Conservation (phyloP, 164 flowering plant species). For the Houttuynia cordata region DNA sequence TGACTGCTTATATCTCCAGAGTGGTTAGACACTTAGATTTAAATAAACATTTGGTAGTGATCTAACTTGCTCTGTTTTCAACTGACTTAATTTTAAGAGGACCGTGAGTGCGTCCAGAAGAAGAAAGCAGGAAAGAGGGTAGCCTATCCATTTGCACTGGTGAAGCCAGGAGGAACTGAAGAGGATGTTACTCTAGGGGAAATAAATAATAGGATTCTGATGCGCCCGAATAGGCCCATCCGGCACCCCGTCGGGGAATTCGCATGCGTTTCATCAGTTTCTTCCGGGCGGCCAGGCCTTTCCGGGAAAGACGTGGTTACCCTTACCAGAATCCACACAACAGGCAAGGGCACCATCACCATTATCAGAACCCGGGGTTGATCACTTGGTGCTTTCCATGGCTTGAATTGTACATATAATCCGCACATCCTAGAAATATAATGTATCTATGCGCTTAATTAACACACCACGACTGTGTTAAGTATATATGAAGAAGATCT, state of each 20-base stretch:
- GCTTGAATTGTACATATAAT: too few species aligned
- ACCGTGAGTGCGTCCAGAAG: background rate
- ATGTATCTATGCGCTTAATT: too few species aligned
- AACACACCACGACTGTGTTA: too few species aligned
- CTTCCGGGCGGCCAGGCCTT: conserved; percentile 10
- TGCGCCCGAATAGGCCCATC: conserved; percentile 22
- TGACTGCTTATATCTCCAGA: background rate
- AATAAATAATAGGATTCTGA: conserved; percentile 24
- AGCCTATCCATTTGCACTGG: conserved; percentile 28
- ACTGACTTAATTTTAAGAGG: too few species aligned
- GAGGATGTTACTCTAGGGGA: conserved; percentile 29
- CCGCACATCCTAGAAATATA: too few species aligned
- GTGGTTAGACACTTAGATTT: too few species aligned
- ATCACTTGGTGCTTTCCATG: background rate
- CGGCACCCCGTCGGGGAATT: conserved; percentile 31
- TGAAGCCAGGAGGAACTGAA: conserved; percentile 26
- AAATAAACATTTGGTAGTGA: background rate
- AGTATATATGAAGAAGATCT: too few species aligned
- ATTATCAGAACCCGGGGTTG: conserved; percentile 29
- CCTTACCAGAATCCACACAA: conserved; percentile 27
- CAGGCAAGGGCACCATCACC: conserved; percentile 32
- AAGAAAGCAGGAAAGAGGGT: conserved; percentile 8
- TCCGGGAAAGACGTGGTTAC: conserved; percentile 32
- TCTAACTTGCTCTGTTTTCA: background rate
- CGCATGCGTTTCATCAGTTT: conserved; percentile 11